These are phyloP conservation scores for Ustulina deusta DNA, from an alignment of 2,329 filamentous ascomycete species.

Conservation along the genomic window DNA sequence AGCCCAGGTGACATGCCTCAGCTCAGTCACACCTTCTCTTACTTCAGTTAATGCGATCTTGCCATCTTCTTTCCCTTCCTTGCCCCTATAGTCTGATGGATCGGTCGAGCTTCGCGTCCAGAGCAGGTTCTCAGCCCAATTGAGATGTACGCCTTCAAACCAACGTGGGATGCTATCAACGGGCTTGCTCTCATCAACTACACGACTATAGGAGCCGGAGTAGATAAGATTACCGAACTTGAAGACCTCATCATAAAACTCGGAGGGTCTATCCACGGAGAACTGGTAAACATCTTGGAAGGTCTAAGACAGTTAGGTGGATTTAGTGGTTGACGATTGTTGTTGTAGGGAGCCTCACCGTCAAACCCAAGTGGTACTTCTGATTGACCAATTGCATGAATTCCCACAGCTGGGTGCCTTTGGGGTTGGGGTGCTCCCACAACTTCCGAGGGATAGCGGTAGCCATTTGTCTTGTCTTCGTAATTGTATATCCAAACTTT, in stretches of 20 bases:
- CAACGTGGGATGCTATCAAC: constrained; percentile 80
- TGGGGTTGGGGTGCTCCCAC: constrained; percentile 74
- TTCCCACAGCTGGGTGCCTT: constrained; percentile 72
- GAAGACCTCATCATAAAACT: constrained; percentile 76
- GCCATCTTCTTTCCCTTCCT: constrained; percentile 74
- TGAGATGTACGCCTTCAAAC: constrained; percentile 80
- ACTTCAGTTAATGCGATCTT: constrained; percentile 79
- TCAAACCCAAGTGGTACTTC: constrained; percentile 66
- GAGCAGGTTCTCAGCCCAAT: constrained; percentile 85
- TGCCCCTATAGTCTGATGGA: constrained; percentile 62
- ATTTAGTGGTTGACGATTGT: not conserved
- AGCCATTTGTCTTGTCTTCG: constrained; percentile 32
- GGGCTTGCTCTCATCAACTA: constrained; percentile 76
- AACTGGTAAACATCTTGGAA: constrained; percentile 78
- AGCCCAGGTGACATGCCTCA: constrained; percentile 73
- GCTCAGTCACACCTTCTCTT: constrained; percentile 71
- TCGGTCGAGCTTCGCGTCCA: constrained; percentile 63
- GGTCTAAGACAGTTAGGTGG: constrained; percentile 57
- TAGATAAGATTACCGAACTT: constrained; percentile 71
- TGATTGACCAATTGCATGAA: constrained; percentile 76
- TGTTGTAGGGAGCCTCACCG: constrained; percentile 59
- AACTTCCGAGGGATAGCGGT: constrained; percentile 67
- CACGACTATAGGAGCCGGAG: constrained; percentile 66
- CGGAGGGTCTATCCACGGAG: constrained; percentile 70
- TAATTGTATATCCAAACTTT: not conserved